Base-by-base conservation (phyloP, 352 stramenopile species). In the Aphanomyces euteiches region DNA sequence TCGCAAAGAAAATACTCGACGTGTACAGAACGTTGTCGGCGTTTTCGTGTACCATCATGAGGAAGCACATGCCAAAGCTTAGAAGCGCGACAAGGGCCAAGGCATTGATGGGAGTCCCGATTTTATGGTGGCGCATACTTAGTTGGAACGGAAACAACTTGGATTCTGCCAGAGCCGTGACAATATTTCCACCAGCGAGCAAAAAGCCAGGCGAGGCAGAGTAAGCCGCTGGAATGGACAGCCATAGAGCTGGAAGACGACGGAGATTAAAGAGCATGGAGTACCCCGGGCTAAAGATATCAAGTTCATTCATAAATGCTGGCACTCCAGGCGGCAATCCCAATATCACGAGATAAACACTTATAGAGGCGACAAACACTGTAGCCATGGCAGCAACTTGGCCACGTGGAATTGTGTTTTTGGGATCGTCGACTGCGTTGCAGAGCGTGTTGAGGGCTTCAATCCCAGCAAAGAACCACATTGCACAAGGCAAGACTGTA, bases 391-490 rank as follows among this genome's bases (percentile, higher is more conserved):
- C 87, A 3, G 59, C 13, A 15, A 87, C 68, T 72, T 90, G 79
- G 2, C 72, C 79, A 13, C 76, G 70, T 1, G 81, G 77, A 5
- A 88, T 73, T 7, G 67, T 69, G 2, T 78, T 43, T 17, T 84
- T 85, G 2, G 82, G 77, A 0, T 84, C 59, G 37, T 75, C 36
- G 28, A 84, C 67, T n/a, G 80, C 59, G 28, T 80, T 75, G 38
- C 72, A 80, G 5, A 73, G 64, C 1, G 78, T 72, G 13, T 50
- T 72, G 19, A 82, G 39, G 8, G 77, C 72, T 60, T 79, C 74
- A 19, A 79, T 73, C 37, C 74, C 74, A 21, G 75, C 69, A 45
- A 74, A 79, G 65, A 82, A 82, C 77, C 77, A 82, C 34, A 61
- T 72, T 5, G 75, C 73, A 37, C 77, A 56, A n/a, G 77, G 75